Evolutionary conservation across 1,284 basidiomycete species (phyloP).

Genomic region (Pterulicium gracile): DNA sequence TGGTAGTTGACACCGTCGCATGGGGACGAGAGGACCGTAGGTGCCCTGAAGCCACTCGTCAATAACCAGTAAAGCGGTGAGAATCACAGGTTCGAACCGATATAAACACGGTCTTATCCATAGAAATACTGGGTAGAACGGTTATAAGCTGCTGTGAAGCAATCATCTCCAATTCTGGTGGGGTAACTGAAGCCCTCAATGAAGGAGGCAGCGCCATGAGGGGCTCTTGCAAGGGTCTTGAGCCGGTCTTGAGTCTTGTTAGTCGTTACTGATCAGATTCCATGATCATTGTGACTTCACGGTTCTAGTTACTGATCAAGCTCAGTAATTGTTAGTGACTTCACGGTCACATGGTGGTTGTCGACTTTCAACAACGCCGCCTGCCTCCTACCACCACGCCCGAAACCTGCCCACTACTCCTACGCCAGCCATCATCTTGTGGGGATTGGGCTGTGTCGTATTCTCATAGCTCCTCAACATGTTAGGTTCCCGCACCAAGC

Average conservation of each 20-base stretch:
- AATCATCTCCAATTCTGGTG: conserved; percentile 78
- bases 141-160: conserved; percentile 76
- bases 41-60: conserved; percentile 46
- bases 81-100: conserved; percentile 40
- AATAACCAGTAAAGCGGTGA: conserved; percentile 6
- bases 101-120: conserved; percentile 83
- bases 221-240: background rate
- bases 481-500: conserved; percentile 52
- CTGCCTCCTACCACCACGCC: too few relatives aligned
- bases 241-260: too few relatives aligned
- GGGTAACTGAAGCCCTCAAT: conserved; percentile 53
- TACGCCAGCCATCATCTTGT: background rate
- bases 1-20: conserved; percentile 73
- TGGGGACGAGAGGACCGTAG: conserved; percentile 89
- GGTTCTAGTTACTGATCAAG: too few relatives aligned
- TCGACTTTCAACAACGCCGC: background rate
- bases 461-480: conserved; percentile 17
- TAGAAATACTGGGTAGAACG: conserved; percentile 76
- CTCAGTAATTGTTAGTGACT: too few relatives aligned
- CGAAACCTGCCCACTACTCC: background rate
- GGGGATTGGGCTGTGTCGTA: conserved; percentile 5
- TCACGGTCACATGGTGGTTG: conserved; percentile 1
- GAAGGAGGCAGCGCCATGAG: conserved; percentile 54
- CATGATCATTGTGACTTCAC: too few relatives aligned
- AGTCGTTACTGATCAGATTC: too few relatives aligned